Base-by-base conservation (phyloP, 2,329 filamentous ascomycete genomes). In the Drechslerella stenobrocha region DNA sequence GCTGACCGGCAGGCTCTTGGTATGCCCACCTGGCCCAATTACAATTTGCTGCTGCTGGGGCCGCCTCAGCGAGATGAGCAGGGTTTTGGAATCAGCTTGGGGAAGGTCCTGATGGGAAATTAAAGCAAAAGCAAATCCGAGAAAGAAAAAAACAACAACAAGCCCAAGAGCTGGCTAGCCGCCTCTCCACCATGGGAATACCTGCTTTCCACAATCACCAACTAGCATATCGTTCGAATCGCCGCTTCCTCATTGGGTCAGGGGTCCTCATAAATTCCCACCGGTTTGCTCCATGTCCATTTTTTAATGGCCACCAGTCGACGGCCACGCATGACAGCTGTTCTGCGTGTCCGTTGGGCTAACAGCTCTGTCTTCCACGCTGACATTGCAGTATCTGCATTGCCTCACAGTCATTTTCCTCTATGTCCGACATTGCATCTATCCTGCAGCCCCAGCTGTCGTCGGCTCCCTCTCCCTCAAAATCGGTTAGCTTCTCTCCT, bases 101-200 rank as follows among this genome's bases (percentile, higher is more conserved):
- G 61, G 63, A 67, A 67, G 63, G 63, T 67, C 63, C 63, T 67
- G 63, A 67, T 45, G 42, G 44, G 63, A 59, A 67, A 67, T 60
- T 67, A 60, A 26, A 40, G 42, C 55, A 35, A 56, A 34, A 64
- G 26, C 51, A 51, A 48, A 22, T n/a, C n/a, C 22, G 35, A n/a
- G 8, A 46, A n/a, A 22, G 9, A 8, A 34, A 55, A 59, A 59
- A 66, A 66, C 47, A 47, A n/a, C n/a, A n/a, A n/a, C n/a, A n/a
- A n/a, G n/a, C n/a, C n/a, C n/a, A n/a, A n/a, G n/a, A 18, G 37
- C 37, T 18, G 37, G 37, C 37, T 42, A 42, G 37, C 37, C 37
- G 37, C 37, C 37, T 42, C 37, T 42, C 37, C 37, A 20, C 37
- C 37, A 42, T 42, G 15, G n/a, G 37, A 42, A 20, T 18, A 42